Base-by-base conservation (phyloP, 2,329 filamentous ascomycete genomes). In the Diplodia corticola region DNA sequence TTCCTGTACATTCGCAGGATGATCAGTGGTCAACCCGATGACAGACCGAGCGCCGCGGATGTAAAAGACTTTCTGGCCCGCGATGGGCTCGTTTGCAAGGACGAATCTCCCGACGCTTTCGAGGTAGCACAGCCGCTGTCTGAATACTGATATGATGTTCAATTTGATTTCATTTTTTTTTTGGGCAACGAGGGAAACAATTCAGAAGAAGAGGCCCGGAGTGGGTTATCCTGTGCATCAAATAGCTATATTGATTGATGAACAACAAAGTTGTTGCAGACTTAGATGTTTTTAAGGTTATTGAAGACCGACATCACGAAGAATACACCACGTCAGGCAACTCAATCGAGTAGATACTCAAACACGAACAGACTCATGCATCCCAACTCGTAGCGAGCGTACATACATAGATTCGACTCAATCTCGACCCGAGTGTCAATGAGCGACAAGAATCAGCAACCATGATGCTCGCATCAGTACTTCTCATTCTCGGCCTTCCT, bases 401-500 rank as follows among this genome's bases (percentile, higher is more conserved):
- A 15, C 26, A 24, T 46, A 22, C 30, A 10, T 10, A 20, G 3
- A 9, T 17, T 6, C 54, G 46, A 12, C 20, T 37, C 15, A 17
- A 59, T 44, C 37, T n/a, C 37, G 15, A 15, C 5, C 15, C 30
- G 5, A 13, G 15, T 0, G 20, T 30, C 13, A 28, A 28, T 5
- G 24, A n/a, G 20, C 26, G 46, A 7, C 15, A 3, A 17, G 13
- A 44, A n/a, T 2, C 17, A 1, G 13, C 40, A 44, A 9, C 2
- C 37, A 40, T 6, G 13, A 40, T 40, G 7, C 30, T 15, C 30
- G 40, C 30, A 15, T 64, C 35, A 44, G 49, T 24, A 24, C 24
- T 49, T 79, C n/a, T 84, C 85, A 73, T 93, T 93, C 84, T 95
- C 86, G 73, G 86, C 86, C 86, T 91, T 90, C 72, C 92, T 88